phyloP scores from a whole-genome alignment of 73 alveolate species.

The Effrenium voratum region DNA sequence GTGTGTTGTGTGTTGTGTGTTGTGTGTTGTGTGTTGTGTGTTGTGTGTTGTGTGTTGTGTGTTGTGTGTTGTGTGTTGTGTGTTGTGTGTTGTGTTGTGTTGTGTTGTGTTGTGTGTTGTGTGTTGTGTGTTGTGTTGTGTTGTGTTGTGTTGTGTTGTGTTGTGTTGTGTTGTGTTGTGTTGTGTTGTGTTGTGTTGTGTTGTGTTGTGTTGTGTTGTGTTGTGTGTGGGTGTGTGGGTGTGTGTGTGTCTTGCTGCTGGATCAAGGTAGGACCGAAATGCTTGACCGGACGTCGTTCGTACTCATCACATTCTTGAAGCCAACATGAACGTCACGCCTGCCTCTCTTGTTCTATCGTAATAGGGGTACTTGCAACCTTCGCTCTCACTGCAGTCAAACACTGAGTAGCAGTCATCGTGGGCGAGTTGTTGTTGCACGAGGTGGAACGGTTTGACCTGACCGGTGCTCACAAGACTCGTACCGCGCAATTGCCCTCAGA shows the following conservation, averaged over 20 bases:
- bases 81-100: no score
- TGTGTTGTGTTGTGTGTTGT: no score
- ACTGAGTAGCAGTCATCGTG: slow-evolving; percentile 1
- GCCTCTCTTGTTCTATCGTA: background rate
- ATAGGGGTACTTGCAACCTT: background rate
- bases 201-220: no score
- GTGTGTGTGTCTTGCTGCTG: background rate
- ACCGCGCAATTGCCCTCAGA: background rate
- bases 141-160: no score
- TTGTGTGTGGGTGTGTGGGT: background rate
- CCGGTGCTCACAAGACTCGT: background rate
- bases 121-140: no score
- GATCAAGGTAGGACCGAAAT: background rate
- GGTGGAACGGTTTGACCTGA: slow-evolving; percentile 48
- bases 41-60: no score
- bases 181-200: no score
- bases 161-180: no score
- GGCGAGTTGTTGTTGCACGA: background rate
- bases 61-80: no score
- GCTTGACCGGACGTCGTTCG: background rate
- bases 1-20: no score
- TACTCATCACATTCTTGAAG: background rate
- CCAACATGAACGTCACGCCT: background rate
- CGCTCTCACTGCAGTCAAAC: background rate
- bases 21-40: no score